phyloP scores from a whole-genome alignment of 768 basidiomycete genomes.

The Calocera viscosa region DNA sequence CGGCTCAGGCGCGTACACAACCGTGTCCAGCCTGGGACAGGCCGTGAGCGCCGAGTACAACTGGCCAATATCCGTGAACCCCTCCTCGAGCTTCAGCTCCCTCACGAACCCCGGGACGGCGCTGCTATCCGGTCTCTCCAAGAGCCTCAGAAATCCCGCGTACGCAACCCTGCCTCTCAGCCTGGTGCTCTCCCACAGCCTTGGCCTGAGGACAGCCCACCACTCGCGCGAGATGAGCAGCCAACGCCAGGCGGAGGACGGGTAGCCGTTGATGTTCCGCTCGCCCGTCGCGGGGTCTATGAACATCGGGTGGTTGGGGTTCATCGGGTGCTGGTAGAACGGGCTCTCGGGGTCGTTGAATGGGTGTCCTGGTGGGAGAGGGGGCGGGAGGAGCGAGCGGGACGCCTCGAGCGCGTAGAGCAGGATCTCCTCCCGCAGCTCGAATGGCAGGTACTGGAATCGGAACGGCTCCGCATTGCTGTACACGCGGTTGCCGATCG shows the following conservation, averaged over 20 bases:
- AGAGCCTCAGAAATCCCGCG: background rate
- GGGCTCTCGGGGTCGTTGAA: conserved; percentile 12
- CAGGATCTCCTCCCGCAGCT: conserved; percentile 21
- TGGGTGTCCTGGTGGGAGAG: conserved; percentile 7
- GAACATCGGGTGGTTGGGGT: conserved; percentile 20
- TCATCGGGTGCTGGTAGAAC: conserved; percentile 16
- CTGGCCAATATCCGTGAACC: background rate
- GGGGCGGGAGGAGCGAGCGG: background rate
- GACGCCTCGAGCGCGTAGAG: conserved; percentile 19
- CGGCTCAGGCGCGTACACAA: background rate
- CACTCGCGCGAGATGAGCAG: conserved; percentile 19
- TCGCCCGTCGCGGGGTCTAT: conserved; percentile 19
- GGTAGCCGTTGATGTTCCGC: conserved; percentile 21
- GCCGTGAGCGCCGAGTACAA: background rate
- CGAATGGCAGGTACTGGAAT: conserved; percentile 18
- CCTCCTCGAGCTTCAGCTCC: background rate
- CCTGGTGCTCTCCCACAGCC: conserved; percentile 18
- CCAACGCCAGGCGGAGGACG: conserved; percentile 22
- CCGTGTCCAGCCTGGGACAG: background rate
- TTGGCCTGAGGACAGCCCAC: conserved; percentile 17
- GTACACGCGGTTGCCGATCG: conserved; percentile 21
- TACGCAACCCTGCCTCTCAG: conserved; percentile 13
- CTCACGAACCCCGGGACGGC: background rate
- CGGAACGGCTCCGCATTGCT: conserved; percentile 19
- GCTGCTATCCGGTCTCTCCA: background rate